Base-by-base conservation (phyloP, 306 rosid genomes). In the Dalbergia cultrata region DNA sequence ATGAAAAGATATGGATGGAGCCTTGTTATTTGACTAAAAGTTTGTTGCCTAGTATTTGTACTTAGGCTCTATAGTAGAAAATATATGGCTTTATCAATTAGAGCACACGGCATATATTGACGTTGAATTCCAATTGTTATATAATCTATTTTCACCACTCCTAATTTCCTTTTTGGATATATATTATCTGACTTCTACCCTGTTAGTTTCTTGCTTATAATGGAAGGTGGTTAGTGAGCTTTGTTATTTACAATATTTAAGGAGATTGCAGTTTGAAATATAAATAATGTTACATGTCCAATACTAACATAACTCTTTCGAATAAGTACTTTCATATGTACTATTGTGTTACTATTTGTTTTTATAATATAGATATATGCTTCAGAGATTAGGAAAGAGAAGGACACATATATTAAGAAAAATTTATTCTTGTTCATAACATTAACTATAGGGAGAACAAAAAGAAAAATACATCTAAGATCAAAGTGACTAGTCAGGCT, bases 401-500 rank as follows among this genome's bases (percentile, higher is more conserved):
- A 13, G 11, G 45, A 54, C 3, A 59, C 0, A 63, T 44, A 31
- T 60, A 21, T 39, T 50, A 54, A 85, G 79, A 86, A 74, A 86
- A 74, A 19, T n/a, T 70, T 62, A 58, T 70, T n/a, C 70, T 41
- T 85, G 50, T 17, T 79, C 10, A 64, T 79, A 75, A 58, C 72
- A 67, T 75, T 41, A 69, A 63, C 34, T 21, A 68, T 72, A 74
- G 53, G 16, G 76, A 19, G 12, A 47, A 9, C 53, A 50, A 13
- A 67, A 69, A 73, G 74, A 79, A 68, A 57, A 68, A 26, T 33
- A 70, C 56, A 83, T 64, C 50, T 66, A 58, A 69, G 31, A 75
- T 59, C 65, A 79, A 69, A 86, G 73, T 56, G 79, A 80, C 72
- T 41, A 71, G 17, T 13, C 11, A 77, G 78, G 54, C 31, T 19